Conservation (phyloP, 805 yeast genomes). For the Metschnikowia arizonensis region DNA sequence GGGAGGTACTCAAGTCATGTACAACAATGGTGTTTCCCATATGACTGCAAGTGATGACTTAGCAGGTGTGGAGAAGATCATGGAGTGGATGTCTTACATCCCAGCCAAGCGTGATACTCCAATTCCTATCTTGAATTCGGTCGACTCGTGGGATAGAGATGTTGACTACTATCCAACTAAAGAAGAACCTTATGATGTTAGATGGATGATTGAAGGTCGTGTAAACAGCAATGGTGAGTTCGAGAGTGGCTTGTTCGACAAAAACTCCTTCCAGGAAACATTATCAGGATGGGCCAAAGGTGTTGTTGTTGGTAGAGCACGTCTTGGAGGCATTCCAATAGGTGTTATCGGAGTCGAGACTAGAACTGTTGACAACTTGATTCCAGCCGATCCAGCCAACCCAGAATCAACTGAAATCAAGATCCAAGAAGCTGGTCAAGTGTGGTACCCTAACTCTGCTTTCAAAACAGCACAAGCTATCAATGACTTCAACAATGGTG, state of each 20-base stretch:
- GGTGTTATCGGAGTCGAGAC: slow-evolving; percentile 98
- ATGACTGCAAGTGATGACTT: slow-evolving; percentile 94
- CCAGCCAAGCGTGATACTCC: slow-evolving; percentile 90
- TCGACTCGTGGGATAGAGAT: slow-evolving; percentile 91
- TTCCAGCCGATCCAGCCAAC: slow-evolving; percentile 98
- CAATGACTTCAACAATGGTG: slow-evolving; percentile 96
- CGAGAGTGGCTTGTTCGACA: slow-evolving; percentile 88
- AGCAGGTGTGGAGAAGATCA: slow-evolving; percentile 91
- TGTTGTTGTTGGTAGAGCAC: slow-evolving; percentile 98
- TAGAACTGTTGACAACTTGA: slow-evolving; percentile 78
- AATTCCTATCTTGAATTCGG: slow-evolving; percentile 79
- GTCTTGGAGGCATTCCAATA: slow-evolving; percentile 97
- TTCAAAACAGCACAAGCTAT: slow-evolving; percentile 99
- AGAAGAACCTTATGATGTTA: slow-evolving; percentile 78
- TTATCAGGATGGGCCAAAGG: slow-evolving; percentile 98
- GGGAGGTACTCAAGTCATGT: slow-evolving; percentile 99
- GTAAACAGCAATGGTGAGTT: slow-evolving; percentile 62
- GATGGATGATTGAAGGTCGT: slow-evolving; percentile 92
- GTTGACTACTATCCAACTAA: slow-evolving; percentile 74
- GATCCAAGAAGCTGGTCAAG: slow-evolving; percentile 97
- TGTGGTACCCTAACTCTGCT: slow-evolving; percentile 99
- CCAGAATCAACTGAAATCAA: slow-evolving; percentile 86
- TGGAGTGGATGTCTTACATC: slow-evolving; percentile 92
- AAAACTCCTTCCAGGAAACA: slow-evolving; percentile 91
- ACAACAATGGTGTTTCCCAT: slow-evolving; percentile 96